Conservation (phyloP, 2,329 filamentous ascomycete species). For the Hortaea werneckii region DNA sequence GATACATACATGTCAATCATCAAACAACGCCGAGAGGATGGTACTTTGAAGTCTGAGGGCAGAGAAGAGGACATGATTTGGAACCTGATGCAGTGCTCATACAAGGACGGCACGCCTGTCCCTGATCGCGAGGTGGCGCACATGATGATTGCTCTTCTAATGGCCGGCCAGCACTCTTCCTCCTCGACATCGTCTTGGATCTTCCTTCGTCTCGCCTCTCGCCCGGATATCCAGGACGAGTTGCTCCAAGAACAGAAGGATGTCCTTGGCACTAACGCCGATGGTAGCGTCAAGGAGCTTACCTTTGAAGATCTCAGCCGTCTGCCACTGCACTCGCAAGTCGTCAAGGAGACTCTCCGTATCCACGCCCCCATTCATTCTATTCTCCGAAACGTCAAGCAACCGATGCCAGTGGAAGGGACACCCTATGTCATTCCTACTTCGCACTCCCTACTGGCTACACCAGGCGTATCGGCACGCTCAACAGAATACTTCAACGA, state of each 20-base stretch:
- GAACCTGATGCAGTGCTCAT: constrained; percentile 75
- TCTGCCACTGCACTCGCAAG: constrained; percentile 70
- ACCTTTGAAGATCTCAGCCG: constrained; percentile 68
- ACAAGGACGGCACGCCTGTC: constrained; percentile 72
- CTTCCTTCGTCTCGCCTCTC: constrained; percentile 65
- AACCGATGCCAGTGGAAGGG: constrained; percentile 71
- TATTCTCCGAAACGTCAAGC: constrained; percentile 86
- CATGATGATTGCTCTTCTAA: constrained; percentile 89
- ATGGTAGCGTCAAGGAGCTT: constrained; percentile 52
- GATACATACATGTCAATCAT: constrained; percentile 78
- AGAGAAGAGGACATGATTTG: constrained; percentile 67
- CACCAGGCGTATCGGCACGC: constrained; percentile 69
- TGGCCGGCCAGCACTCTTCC: constrained; percentile 85
- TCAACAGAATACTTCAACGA: constrained; percentile 71
- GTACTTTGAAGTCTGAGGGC: constrained; percentile 13
- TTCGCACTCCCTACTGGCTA: constrained; percentile 70
- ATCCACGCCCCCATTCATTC: constrained; percentile 90
- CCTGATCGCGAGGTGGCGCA: constrained; percentile 78
- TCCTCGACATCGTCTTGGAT: constrained; percentile 81
- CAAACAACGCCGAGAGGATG: constrained; percentile 52
- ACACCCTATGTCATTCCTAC: constrained; percentile 76
- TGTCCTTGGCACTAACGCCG: constrained; percentile 55
- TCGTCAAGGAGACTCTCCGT: constrained; percentile 85
- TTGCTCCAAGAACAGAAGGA: constrained; percentile 72
- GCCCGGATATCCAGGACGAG: constrained; percentile 69